Base-by-base conservation (phyloP, 2,329 filamentous ascomycete species). In the Cladobotryum mycophilum region DNA sequence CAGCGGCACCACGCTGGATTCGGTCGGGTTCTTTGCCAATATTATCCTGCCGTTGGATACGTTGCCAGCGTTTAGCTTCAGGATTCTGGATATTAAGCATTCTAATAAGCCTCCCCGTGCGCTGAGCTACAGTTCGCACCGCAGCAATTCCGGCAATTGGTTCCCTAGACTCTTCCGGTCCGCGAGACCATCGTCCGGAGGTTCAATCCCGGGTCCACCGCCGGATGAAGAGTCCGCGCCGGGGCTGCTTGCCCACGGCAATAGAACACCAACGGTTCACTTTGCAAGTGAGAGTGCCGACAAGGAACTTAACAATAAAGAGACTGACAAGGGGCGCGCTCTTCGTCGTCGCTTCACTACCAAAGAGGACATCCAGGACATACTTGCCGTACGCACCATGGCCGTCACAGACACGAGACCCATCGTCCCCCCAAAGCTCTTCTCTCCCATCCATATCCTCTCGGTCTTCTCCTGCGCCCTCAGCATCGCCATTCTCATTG, bases 21-120 rank as follows among this genome's bases (percentile, higher is more conserved):
- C 76, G 1, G 73, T 83, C 5, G 80, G 80, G 49, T 82, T 81
- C 68, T 84, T 84, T 56, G 77, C 80, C 38, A 80, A 80, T 56
- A 78, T 83, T 54, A 74, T 84, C 51, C 77, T 80, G 47, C 76
- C 75, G 4, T 71, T 81, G 17, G 77, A 80, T 41, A 67, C 74
- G 5, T 58, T 76, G 15, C 65, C 67, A 3, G 62, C 74, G 2
- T 79, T 76, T 51, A 64, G 68, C 14, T 79, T 82, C 60, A 66
- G 68, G 54, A 69, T 78, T 34, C 58, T 76, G 25, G 62, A 72
- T 51, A 80, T 82, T 50, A 66, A 59, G 53, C 78, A 81, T 56
- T 64, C 62, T 2, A 60, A 71, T 33, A 57, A 20, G 13, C 22
- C 12, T 52, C 14, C 62, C 11, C 25, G 47, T 5, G 22, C 36